These are phyloP conservation scores for Hydnomerulius pinastri DNA, from an alignment of 768 basidiomycete species.

Conservation along the genomic window DNA sequence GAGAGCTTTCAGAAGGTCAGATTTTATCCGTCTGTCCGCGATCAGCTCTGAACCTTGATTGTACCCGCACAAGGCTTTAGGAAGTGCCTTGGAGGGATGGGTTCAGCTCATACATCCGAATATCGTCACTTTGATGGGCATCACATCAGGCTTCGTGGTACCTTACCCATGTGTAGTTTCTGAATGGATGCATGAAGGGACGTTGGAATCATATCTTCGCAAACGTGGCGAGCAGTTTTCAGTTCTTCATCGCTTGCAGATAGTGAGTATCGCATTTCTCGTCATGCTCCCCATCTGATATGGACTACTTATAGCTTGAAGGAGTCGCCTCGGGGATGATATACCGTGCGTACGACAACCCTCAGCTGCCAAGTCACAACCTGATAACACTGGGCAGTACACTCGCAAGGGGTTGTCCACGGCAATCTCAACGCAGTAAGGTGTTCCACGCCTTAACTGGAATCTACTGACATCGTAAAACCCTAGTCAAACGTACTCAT, in stretches of 20 bases:
- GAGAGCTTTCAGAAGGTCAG: no score
- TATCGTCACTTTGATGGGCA: no score
- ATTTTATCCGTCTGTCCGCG: no score
- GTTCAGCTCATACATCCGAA: no score
- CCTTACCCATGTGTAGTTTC: neutral
- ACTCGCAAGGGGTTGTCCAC: slow-evolving; percentile 1
- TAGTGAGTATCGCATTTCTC: neutral
- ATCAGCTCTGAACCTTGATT: no score
- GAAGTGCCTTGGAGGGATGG: no score
- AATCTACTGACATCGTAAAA: neutral
- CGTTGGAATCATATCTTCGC: neutral
- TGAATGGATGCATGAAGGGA: neutral
- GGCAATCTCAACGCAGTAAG: slow-evolving; percentile 7
- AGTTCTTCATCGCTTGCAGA: neutral
- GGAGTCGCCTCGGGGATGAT: slow-evolving; percentile 3
- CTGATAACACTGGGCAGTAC: slow-evolving; percentile 3
- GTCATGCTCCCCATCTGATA: neutral
- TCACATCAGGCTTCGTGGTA: no score
- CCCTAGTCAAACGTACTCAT: slow-evolving; percentile 10
- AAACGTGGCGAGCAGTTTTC: neutral
- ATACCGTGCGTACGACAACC: neutral
- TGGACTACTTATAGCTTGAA: slow-evolving; percentile 3
- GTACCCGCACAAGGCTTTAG: no score
- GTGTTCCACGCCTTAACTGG: neutral
- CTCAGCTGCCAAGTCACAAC: neutral